These are phyloP conservation scores for Fusarium continuum DNA, from an alignment of 2,329 filamentous ascomycete species.

Conservation along the genomic window DNA sequence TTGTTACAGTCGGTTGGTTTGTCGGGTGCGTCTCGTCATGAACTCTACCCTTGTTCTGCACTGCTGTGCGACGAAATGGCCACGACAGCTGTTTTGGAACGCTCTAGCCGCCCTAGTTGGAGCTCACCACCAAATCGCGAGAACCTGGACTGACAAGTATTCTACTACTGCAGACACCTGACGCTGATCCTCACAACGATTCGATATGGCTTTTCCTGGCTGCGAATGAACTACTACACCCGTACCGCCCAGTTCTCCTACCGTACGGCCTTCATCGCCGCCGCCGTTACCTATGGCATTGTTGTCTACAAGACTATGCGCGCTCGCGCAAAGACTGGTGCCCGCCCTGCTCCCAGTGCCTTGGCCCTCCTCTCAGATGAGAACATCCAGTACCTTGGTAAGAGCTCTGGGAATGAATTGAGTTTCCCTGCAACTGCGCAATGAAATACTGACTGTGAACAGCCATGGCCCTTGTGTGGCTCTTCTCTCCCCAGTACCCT, in stretches of 20 bases:
- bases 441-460: constrained; percentile 21
- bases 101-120: neutral
- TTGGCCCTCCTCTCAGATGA: constrained; percentile 82
- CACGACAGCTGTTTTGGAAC: constrained; percentile 27
- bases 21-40: constrained; percentile 70
- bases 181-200: constrained; percentile 83
- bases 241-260: constrained; percentile 84
- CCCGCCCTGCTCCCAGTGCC: constrained; percentile 65
- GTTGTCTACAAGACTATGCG: constrained; percentile 98
- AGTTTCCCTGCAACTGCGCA: neutral
- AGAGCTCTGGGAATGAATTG: constrained; percentile 46
- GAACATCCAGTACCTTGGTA: constrained; percentile 97
- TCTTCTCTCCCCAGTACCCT: constrained; percentile 87
- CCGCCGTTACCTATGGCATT: constrained; percentile 93
- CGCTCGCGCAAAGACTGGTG: constrained; percentile 80
- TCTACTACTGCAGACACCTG: constrained; percentile 71
- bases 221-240: constrained; percentile 87
- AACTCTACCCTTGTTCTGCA: constrained; percentile 9
- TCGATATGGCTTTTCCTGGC: constrained; percentile 85
- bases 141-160: constrained; percentile 26
- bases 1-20: constrained; percentile 75
- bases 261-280: constrained; percentile 88
- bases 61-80: constrained; percentile 17
- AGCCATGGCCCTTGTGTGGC: constrained; percentile 97
- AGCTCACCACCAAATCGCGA: neutral